phyloP scores from a whole-genome alignment of 805 yeast genomes.

The Kregervanrija delftensis region DNA sequence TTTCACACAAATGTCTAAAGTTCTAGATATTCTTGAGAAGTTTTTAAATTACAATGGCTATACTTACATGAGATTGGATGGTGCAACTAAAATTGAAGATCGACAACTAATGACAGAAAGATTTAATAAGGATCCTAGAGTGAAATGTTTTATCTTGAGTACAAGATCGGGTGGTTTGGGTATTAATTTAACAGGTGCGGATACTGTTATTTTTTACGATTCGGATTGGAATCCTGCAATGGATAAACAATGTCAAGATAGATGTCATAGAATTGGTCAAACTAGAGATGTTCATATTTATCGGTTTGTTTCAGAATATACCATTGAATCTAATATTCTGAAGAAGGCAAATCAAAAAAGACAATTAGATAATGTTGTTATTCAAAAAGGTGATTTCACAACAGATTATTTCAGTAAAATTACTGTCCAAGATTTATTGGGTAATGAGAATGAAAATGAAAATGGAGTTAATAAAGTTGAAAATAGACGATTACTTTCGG shows the following conservation, averaged over 20 bases:
- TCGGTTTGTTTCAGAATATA: constrained; percentile 90
- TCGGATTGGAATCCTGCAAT: constrained; percentile 99
- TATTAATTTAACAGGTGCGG: constrained; percentile 96
- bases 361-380: constrained; percentile 87
- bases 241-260: constrained; percentile 98
- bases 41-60: constrained; percentile 93
- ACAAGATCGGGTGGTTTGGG: constrained; percentile 99
- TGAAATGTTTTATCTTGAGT: constrained; percentile 87
- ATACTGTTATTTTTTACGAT: constrained; percentile 95
- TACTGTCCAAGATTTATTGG: constrained; percentile 79
- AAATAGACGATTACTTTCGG: constrained; percentile 22
- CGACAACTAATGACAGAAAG: constrained; percentile 90
- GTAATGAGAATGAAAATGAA: constrained; percentile 39
- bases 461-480: constrained; percentile 38
- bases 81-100: constrained; percentile 95
- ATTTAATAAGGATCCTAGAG: constrained; percentile 77
- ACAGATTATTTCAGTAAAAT: constrained; percentile 90
- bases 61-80: constrained; percentile 90
- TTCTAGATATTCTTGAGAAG: constrained; percentile 85
- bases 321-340: constrained; percentile 92
- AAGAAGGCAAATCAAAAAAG: constrained; percentile 92
- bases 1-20: constrained; percentile 97
- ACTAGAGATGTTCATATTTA: constrained; percentile 96
- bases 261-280: constrained; percentile 98
- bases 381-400: constrained; percentile 97